Conservation (phyloP, 495 filamentous ascomycete species). For the Alectoria sarmentosa region DNA sequence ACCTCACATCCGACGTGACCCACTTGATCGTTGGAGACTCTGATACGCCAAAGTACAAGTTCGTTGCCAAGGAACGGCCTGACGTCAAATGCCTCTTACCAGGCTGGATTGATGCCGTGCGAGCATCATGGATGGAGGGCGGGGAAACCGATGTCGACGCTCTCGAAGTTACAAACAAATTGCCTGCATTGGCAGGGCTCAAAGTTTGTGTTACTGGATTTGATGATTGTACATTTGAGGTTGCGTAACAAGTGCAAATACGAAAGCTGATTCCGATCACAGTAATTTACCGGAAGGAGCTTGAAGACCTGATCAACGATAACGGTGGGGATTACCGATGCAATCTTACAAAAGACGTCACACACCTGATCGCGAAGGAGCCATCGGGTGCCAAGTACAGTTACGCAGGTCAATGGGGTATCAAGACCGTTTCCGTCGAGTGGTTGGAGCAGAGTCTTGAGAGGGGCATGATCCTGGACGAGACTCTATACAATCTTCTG, state of each 20-base stretch:
- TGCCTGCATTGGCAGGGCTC: constrained; percentile 57
- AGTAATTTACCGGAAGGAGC: constrained; percentile 60
- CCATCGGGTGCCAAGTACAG: constrained; percentile 83
- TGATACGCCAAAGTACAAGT: constrained; percentile 87
- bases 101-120: constrained; percentile 78
- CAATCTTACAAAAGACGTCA: constrained; percentile 78
- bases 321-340: constrained; percentile 79
- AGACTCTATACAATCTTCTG: constrained; percentile 68
- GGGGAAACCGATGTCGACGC: constrained; percentile 66
- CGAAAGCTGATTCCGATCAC: constrained; percentile 19
- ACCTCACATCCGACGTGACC: constrained; percentile 93
- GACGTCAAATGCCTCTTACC: constrained; percentile 76
- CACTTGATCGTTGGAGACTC: constrained; percentile 87
- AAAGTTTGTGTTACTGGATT: constrained; percentile 88
- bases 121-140: constrained; percentile 73
- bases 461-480: constrained; percentile 90
- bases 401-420: constrained; percentile 70
- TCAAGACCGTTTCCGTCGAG: constrained; percentile 69
- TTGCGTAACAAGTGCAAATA: neutral
- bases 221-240: constrained; percentile 58
- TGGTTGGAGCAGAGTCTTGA: constrained; percentile 83
- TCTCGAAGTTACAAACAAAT: constrained; percentile 53
- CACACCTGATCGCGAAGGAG: constrained; percentile 74
- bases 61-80: constrained; percentile 80
- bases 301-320: constrained; percentile 53